phyloP scores from a whole-genome alignment of 2,329 filamentous ascomycete genomes.

The Chaetomiaceae sp. region DNA sequence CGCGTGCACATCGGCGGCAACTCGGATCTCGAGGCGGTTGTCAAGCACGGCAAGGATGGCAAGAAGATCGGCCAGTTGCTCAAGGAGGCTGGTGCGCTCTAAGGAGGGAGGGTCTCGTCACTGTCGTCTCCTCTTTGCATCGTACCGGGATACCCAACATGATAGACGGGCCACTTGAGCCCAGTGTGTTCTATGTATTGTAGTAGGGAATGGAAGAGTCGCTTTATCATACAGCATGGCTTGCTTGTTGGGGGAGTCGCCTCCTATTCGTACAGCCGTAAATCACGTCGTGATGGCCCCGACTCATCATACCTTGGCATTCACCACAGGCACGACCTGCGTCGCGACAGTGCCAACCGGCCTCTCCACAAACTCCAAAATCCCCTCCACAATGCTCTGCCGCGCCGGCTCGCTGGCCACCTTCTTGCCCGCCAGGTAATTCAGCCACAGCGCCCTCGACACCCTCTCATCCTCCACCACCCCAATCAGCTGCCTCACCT shows the following conservation, averaged over 20 bases:
- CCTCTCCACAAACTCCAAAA: constrained; percentile 80
- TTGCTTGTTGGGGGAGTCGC: background rate
- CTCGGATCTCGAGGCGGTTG: constrained; percentile 66
- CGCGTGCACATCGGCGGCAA: constrained; percentile 94
- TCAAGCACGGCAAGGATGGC: constrained; percentile 49
- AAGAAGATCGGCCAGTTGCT: constrained; percentile 53
- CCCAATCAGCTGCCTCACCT: constrained; percentile 56
- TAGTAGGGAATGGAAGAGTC: background rate
- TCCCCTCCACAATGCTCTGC: constrained; percentile 75
- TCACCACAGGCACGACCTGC: constrained; percentile 50
- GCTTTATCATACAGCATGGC: background rate
- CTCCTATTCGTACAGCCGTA: background rate
- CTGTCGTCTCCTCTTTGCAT: background rate
- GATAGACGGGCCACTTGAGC: background rate
- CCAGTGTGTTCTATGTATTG: background rate
- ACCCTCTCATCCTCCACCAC: constrained; percentile 72
- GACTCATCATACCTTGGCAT: constrained; percentile 15
- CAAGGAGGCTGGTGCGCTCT: constrained; percentile 37
- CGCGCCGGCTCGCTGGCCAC: constrained; percentile 81
- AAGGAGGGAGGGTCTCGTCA: background rate
- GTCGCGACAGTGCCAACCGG: constrained; percentile 82
- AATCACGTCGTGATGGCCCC: background rate
- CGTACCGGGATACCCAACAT: constrained; percentile 10
- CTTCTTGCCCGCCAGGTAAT: constrained; percentile 79
- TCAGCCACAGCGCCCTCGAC: constrained; percentile 76